Evolutionary conservation across 2,329 filamentous ascomycete genomes (phyloP), one percentile per base, ranked within the genome.

Genomic region (Microsporum canis): DNA sequence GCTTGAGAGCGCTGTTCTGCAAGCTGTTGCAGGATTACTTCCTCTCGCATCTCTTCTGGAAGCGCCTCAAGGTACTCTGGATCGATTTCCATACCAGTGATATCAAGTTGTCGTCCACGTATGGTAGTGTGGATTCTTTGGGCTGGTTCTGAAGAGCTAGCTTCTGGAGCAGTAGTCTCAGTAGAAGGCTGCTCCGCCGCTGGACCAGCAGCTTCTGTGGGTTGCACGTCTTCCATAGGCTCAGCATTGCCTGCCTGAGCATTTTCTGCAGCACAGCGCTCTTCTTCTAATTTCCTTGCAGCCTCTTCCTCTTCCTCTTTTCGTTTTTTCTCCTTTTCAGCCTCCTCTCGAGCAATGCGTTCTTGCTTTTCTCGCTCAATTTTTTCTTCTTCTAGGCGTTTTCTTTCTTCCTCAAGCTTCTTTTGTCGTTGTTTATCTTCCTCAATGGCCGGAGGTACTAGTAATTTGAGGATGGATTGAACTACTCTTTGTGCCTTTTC

Each of bases 21-120:
- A 65, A 96, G 83, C 62, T 95, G 91, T 64, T 91, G 86, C 72
- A 95, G 90, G 65, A 99, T 89, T 57, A 99, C 94, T 71, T 99
- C 94, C 73, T 97, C 92, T 53, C 94, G 84, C 70, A 97, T 86
- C 63, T 99, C 95, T 68, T 99, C 94, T 0, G 94, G 94, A n/a
- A 99, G 78, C n/a, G 92, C 95, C 62, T 94, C 89, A 5, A 99
- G 83, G 73, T 96, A 99, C 61, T 95, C 91, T 14, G 88, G 84
- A 71, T 99, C 94, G 67, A 99, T 97, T 57, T 92, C 91, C 64
- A 99, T 81, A 63, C 89, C 89, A 0, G 94, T 99, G 57, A 99
- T 94, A 72, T 99, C 94, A 59, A 95, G 84, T 68, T 94, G 86
- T 65, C 88, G 88, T 31, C 91, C 92, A 63, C 91, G 81, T 60